Conservation (phyloP, 2,329 filamentous ascomycete genomes). For the Botrytis elliptica region DNA sequence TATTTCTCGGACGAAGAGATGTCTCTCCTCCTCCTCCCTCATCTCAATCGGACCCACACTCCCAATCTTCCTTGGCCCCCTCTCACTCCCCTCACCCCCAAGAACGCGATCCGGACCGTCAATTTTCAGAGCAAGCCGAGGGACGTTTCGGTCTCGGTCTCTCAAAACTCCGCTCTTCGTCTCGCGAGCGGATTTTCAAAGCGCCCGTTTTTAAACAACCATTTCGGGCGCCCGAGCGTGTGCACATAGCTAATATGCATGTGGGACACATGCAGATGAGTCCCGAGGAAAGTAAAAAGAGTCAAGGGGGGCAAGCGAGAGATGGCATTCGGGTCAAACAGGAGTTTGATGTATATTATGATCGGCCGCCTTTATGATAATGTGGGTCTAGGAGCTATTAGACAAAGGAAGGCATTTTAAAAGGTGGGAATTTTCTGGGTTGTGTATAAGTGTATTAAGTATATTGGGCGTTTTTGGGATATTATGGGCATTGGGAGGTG, state of each 20-base stretch:
- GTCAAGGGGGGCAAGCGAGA: neutral
- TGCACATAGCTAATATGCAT: constrained; percentile 12
- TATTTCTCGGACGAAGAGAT: neutral
- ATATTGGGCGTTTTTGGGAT: neutral
- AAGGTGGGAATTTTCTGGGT: neutral
- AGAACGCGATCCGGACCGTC: neutral
- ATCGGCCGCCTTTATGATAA: constrained; percentile 7
- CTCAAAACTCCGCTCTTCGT: neutral
- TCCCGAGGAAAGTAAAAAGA: neutral
- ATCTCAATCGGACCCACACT: neutral
- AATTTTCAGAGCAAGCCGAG: neutral
- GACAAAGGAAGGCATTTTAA: neutral
- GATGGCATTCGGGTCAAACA: constrained; percentile 11
- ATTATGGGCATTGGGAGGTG: constrained; percentile 1
- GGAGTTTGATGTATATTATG: constrained; percentile 19
- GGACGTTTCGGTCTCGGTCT: neutral
- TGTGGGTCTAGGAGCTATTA: neutral
- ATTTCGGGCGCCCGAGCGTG: neutral
- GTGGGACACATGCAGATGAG: neutral
- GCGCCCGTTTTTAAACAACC: neutral
- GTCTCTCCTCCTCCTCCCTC: neutral
- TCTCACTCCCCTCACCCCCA: neutral
- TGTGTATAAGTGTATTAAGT: neutral
- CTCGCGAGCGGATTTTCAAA: neutral
- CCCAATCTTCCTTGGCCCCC: neutral